Conservation (phyloP, 805 yeast genomes). For the Wickerhamomyces sydowiorum region DNA sequence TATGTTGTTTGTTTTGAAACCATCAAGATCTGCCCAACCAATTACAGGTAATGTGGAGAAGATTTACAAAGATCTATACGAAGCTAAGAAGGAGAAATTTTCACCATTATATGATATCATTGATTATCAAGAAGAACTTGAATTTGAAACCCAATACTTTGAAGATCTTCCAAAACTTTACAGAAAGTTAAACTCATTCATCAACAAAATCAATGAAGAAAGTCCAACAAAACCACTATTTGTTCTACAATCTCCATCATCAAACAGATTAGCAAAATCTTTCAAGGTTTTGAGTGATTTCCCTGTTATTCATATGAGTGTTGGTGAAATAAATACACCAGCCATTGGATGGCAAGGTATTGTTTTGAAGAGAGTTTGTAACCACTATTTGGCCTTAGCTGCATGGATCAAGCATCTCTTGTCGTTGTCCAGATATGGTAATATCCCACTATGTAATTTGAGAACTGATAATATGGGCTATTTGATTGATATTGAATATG, state of each 20-base stretch:
- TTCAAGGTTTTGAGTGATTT: conserved; percentile 45
- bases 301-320: conserved; percentile 58
- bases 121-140: conserved; percentile 44
- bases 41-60: conserved; percentile 49
- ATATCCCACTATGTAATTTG: conserved; percentile 83
- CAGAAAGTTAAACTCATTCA: conserved; percentile 48
- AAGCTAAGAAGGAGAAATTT: conserved; percentile 40
- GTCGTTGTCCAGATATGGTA: conserved; percentile 62
- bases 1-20: conserved; percentile 56
- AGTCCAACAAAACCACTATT: conserved; percentile 60
- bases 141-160: conserved; percentile 50
- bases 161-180: conserved; percentile 50
- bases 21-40: conserved; percentile 61
- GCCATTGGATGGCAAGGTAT: conserved; percentile 79
- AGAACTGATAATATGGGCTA: conserved; percentile 72
- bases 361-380: conserved; percentile 57
- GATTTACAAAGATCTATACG: conserved; percentile 48
- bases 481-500: conserved; percentile 81
- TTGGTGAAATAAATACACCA: conserved; percentile 56
- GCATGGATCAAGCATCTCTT: conserved; percentile 66
- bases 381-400: conserved; percentile 68
- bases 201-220: conserved; percentile 56
- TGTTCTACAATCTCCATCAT: conserved; percentile 68
- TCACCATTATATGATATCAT: conserved; percentile 39
- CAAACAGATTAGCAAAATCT: conserved; percentile 38